Conservation (phyloP, 352 stramenopile species). For the Paralagenidium karlingii region DNA sequence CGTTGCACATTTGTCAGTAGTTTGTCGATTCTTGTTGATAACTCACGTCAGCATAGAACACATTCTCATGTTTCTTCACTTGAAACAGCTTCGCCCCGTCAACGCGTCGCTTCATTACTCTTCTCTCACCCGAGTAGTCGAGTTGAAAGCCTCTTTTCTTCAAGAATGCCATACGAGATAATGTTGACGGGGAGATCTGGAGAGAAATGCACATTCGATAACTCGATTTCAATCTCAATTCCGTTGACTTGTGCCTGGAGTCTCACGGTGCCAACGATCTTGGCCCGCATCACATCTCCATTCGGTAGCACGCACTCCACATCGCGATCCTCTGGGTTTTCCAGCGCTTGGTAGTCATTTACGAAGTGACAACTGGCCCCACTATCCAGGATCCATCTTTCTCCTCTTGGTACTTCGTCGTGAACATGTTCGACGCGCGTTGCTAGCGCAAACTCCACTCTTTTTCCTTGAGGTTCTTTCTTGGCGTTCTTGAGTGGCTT, state of each 20-base stretch:
- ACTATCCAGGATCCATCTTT: neutral
- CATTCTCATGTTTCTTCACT: neutral
- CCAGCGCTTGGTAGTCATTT: neutral
- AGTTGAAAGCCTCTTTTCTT: neutral
- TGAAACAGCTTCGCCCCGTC: neutral
- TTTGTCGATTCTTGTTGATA: too few species aligned
- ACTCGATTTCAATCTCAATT: neutral
- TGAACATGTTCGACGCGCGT: neutral
- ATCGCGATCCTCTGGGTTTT: neutral
- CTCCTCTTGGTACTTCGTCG: too few species aligned
- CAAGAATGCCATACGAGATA: neutral
- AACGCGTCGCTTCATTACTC: neutral
- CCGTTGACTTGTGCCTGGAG: neutral
- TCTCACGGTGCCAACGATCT: neutral
- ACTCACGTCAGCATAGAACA: neutral
- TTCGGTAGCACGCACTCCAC: neutral
- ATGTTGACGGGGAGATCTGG: neutral
- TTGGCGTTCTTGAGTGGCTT: too few species aligned
- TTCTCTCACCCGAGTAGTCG: neutral
- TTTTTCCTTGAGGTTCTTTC: neutral
- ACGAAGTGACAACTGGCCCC: neutral
- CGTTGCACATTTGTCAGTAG: too few species aligned
- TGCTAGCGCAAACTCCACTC: neutral
- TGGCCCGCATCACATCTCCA: neutral
- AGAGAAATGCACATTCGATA: neutral